Base-by-base conservation (phyloP, 495 filamentous ascomycete genomes). In the Parachaetomium inaequale region DNA sequence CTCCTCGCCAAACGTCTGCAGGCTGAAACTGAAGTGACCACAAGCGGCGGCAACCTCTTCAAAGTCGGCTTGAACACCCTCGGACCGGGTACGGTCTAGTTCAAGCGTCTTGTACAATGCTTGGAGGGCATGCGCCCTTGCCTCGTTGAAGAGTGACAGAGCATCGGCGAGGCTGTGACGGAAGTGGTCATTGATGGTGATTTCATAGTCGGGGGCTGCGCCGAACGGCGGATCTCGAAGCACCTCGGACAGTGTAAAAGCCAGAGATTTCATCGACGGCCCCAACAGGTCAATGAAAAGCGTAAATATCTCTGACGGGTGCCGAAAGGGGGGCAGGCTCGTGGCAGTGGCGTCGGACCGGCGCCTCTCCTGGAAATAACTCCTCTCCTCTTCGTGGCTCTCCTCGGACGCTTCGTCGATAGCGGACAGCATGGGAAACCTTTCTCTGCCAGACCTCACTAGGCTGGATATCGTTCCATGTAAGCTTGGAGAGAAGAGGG, bases 31-130 rank as follows among this genome's bases (percentile, higher is more conserved):
- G 71, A 97, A 98, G 70, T 98, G 91, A 3, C 93, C 93, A 68
- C 94, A 98, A 47, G 91, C 93, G 6, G 94, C 94, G 32, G 92
- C 91, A 10, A 98, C 92, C 73, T 98, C 94, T 72, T 98, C 94
- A 53, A 96, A 88, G 69, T 96, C 94, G 7, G 94, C 94, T 62
- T 93, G 88, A n/a, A 90, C 78, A 43, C 87, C 87, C 34, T 89
- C 78, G 2, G 84, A 82, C 32, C 84, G 79, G 5, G 85, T 75
- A 58, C 83, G 84, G 42, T 84, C 82, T 25, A 90, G 76, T 56
- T 91, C 86, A 58, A 90, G 88, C 45, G 80, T 85, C 61, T 85
- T 86, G 73, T 98, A 97, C 15, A 98, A 79, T 54, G 85, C 77
- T 55, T 84, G 81, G 2, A 98, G 79, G 0, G 93, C 91, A 55